Base-by-base conservation (phyloP, 2,329 filamentous ascomycete genomes). In the Phialophora chinensis region DNA sequence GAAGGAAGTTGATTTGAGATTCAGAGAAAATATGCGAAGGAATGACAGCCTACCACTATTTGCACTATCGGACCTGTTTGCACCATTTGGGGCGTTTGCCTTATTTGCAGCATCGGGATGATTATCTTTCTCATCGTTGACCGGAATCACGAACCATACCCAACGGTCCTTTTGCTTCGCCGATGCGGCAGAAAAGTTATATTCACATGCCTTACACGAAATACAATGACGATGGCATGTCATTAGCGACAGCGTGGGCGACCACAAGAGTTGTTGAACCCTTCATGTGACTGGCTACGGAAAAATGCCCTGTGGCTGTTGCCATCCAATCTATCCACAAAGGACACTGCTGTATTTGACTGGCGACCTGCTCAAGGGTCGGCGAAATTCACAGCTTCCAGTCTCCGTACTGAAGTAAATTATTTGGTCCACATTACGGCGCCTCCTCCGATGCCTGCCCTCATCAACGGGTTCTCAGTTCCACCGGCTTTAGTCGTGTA, bases 361-460 rank as follows among this genome's bases (percentile, higher is more conserved):
- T 38, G 35, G 35, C 35, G 17, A 5, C 12, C 5, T 38, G 35
- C 14, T 42, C 35, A 42, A 42, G 4, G 35, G 35, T 12, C 4
- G 4, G 35, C 35, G 35, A 10, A 6, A 17, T 5, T 42, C 14
- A 17, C 35, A 14, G 8, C 4, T 42, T 14, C 35, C 14, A 42
- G 35, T 17, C 35, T 42, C 14, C 8, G 35, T 17, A 42, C 14
- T 50, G 23, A 25, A 50, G 4, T 0, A 33, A 20, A 11, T 61
- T 27, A 67, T 49, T 42, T 59, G 11, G 65, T 69, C 67, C 65
- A 67, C 17, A 67, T 44, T 6, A 69, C 59, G 5, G 67, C 65
- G 27, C 62, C 67, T 14, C 65, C 67, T 12, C 38, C 54, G 14
- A 66, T 23, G 2, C 56, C 62, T 31, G 60, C 52, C 31, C 23